Conservation (phyloP, 2,329 filamentous ascomycete species). For the Calonectria fujianensis region DNA sequence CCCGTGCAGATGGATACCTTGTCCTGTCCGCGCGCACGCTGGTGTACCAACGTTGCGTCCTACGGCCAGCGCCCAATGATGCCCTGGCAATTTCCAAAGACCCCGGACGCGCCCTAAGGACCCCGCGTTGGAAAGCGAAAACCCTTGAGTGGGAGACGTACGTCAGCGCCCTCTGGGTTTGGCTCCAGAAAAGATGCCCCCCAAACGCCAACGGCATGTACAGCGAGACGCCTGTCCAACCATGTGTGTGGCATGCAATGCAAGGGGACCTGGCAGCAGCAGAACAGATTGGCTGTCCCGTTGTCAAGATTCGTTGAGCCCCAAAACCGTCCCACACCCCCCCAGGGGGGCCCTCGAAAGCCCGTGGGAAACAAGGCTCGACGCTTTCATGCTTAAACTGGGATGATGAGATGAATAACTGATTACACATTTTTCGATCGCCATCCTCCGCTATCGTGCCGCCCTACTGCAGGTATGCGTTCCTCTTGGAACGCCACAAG, state of each 20-base stretch:
- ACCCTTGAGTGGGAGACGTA: constrained; percentile 5
- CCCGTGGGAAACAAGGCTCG: constrained; percentile 16
- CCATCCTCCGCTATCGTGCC: constrained; percentile 3
- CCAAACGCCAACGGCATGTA: constrained; percentile 6
- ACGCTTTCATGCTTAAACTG: constrained; percentile 34
- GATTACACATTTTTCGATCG: constrained; percentile 24
- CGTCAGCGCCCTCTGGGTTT: constrained; percentile 13
- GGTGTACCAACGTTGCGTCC: background rate
- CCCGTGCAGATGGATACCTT: background rate
- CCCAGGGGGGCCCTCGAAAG: background rate
- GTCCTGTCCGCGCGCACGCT: background rate
- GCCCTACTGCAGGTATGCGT: constrained; percentile 15
- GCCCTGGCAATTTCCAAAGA: constrained; percentile 33
- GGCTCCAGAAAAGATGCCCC: background rate
- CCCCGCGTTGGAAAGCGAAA: background rate
- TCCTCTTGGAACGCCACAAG: constrained; percentile 31
- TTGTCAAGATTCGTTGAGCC: constrained; percentile 15
- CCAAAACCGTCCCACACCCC: constrained; percentile 11
- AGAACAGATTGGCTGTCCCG: constrained; percentile 9
- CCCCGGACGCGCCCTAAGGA: constrained; percentile 22
- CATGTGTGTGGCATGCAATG: constrained; percentile 7
- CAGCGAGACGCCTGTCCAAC: constrained; percentile 10
- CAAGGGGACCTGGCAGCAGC: constrained; percentile 22
- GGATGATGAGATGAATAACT: constrained; percentile 26
- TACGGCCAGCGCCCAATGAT: constrained; percentile 34